These are phyloP conservation scores for Blastomyces percursus DNA, from an alignment of 2,329 filamentous ascomycete genomes.

Conservation along the genomic window DNA sequence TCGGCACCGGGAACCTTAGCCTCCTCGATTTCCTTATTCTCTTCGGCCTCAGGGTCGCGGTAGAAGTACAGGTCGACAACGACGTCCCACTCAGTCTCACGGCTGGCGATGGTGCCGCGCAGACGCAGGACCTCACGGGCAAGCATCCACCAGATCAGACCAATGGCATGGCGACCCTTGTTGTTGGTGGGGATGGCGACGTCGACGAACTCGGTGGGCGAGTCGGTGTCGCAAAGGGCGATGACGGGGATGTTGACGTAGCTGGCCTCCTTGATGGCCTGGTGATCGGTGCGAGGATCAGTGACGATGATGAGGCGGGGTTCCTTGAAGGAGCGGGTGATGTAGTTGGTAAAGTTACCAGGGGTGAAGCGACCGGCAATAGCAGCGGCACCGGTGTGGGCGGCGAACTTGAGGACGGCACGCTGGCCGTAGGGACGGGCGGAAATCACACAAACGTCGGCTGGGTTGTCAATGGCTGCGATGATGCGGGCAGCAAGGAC, in stretches of 20 bases:
- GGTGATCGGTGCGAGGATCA: conserved; percentile 97
- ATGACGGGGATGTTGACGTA: conserved; percentile 99
- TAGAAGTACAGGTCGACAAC: conserved; percentile 99
- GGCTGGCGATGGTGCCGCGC: conserved; percentile 88
- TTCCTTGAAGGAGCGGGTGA: conserved; percentile 99
- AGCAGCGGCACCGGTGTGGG: conserved; percentile 93
- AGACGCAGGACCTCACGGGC: conserved; percentile 99
- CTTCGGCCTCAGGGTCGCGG: conserved; percentile 98
- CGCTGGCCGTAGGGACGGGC: conserved; percentile 99
- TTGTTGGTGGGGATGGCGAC: conserved; percentile 99
- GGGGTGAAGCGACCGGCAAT: conserved; percentile 99
- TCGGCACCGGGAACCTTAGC: conserved; percentile 71
- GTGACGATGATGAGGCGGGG: conserved; percentile 98
- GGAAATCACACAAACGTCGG: conserved; percentile 98
- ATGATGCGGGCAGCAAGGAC: conserved; percentile 98
- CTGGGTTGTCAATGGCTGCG: conserved; percentile 97
- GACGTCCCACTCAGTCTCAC: conserved; percentile 96
- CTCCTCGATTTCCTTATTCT: conserved; percentile 92
- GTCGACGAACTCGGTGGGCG: conserved; percentile 98
- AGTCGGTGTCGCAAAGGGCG: conserved; percentile 97
- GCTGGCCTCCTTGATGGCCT: conserved; percentile 99
- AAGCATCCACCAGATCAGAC: conserved; percentile 98
- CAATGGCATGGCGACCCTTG: conserved; percentile 99
- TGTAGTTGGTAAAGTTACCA: conserved; percentile 99
- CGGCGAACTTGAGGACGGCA: conserved; percentile 98